These are phyloP conservation scores for Hyphopichia homilentoma DNA, from an alignment of 805 yeast genomes.

Conservation along the genomic window DNA sequence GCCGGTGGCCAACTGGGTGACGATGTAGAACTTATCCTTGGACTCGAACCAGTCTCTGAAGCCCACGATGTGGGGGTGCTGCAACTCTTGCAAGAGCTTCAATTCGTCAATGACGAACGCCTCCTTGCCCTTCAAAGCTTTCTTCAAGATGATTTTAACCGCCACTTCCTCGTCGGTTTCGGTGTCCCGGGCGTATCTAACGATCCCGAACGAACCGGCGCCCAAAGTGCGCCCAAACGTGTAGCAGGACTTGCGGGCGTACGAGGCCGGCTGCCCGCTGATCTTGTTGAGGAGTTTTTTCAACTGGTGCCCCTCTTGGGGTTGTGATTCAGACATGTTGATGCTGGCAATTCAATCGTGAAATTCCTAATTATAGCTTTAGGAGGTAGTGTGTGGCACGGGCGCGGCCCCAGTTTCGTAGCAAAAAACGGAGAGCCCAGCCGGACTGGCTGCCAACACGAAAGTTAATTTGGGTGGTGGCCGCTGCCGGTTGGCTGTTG, in stretches of 20 bases:
- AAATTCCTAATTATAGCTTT: no score
- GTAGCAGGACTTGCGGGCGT: conserved; percentile 62
- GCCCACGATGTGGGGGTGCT: conserved; percentile 85
- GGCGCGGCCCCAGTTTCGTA: no score
- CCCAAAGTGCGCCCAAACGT: conserved; percentile 83
- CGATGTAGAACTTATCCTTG: conserved; percentile 87
- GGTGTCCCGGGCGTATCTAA: conserved; percentile 63
- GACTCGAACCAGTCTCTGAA: conserved; percentile 93
- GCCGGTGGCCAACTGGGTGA: conserved; percentile 92
- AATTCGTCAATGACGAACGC: conserved; percentile 78
- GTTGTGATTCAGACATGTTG: background rate
- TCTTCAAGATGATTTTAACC: conserved; percentile 81
- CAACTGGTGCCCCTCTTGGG: conserved; percentile 16
- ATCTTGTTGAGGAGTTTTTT: conserved; percentile 49
- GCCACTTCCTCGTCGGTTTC: conserved; percentile 70
- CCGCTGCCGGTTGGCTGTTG: no score
- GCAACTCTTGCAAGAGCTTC: conserved; percentile 57
- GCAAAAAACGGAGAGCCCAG: no score
- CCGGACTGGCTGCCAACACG: no score
- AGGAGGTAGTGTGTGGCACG: no score
- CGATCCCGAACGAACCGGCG: conserved; percentile 95
- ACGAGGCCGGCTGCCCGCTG: conserved; percentile 70
- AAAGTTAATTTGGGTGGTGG: no score
- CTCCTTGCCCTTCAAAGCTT: conserved; percentile 77
- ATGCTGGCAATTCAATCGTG: no score